Conservation (phyloP, 164 flowering plant species). For the Warburgia ugandensis region DNA sequence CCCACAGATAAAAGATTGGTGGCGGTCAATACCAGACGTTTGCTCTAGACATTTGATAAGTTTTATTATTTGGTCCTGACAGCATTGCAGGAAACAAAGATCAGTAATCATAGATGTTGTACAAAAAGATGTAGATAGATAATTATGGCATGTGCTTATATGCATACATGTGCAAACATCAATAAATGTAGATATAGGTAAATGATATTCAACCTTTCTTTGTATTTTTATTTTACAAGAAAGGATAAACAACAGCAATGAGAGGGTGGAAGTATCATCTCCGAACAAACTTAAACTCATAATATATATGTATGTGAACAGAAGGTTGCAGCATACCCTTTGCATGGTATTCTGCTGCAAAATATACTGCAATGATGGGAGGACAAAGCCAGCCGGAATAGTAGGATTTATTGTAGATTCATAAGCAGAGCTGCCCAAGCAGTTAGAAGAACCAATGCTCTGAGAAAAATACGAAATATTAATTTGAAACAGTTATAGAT, state of each 20-base stretch:
- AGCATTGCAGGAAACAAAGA: conserved; percentile 3
- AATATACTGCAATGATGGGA: conserved; percentile 61
- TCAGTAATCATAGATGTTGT: conserved; percentile 4
- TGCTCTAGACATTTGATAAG: conserved; percentile 40
- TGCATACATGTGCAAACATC: neutral
- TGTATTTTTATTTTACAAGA: too few relatives aligned
- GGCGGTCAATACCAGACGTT: conserved; percentile 30
- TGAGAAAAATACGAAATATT: too few relatives aligned
- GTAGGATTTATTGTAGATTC: conserved; percentile 33
- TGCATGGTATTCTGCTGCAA: conserved; percentile 52
- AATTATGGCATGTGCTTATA: too few relatives aligned
- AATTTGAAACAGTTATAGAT: neutral
- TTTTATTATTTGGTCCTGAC: conserved; percentile 53
- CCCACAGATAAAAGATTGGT: neutral
- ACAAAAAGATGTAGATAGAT: neutral
- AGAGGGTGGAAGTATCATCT: too few relatives aligned
- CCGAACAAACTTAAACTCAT: too few relatives aligned
- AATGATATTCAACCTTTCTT: neutral
- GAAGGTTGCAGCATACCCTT: conserved; percentile 26
- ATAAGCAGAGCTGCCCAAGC: conserved; percentile 19
- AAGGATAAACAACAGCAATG: neutral
- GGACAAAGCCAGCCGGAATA: conserved; percentile 36
- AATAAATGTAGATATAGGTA: neutral
- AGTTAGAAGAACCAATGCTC: conserved; percentile 37
- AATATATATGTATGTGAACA: too few relatives aligned